These are phyloP conservation scores for Adansonia gregorii DNA, from an alignment of 441 rosid species.

Conservation along the genomic window DNA sequence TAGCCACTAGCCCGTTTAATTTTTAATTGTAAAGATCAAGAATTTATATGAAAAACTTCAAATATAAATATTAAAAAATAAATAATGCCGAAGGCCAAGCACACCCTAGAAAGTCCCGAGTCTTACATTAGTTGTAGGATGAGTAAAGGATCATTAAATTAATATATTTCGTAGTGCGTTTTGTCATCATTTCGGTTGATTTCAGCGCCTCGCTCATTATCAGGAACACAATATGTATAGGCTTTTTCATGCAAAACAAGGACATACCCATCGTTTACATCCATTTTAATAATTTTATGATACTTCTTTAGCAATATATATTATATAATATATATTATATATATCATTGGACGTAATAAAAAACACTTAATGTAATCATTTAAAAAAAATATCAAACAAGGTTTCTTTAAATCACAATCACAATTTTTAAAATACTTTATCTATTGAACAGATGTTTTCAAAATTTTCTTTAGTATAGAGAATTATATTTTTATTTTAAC, in stretches of 20 bases:
- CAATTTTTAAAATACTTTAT: too few species aligned
- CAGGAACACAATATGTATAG: neutral
- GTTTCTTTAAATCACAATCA: too few species aligned
- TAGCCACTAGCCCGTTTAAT: neutral
- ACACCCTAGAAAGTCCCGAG: neutral
- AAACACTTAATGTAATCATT: neutral
- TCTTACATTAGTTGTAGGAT: neutral
- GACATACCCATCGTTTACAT: neutral
- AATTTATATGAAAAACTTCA: too few species aligned
- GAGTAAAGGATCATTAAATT: neutral
- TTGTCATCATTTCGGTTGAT: conserved; percentile 1
- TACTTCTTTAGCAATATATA: neutral
- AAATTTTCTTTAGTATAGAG: too few species aligned
- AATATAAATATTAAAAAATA: too few species aligned
- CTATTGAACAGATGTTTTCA: too few species aligned
- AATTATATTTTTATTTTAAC: too few species aligned
- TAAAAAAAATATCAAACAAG: too few species aligned
- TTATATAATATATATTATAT: too few species aligned
- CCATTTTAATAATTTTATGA: neutral
- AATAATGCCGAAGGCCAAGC: neutral
- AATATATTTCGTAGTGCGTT: neutral
- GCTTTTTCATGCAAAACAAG: neutral
- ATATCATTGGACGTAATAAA: neutral
- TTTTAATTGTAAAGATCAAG: too few species aligned
- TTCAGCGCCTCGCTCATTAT: neutral